Evolutionary conservation across 495 filamentous ascomycete genomes (phyloP).

Genomic region (Talaromyces stipitatus): DNA sequence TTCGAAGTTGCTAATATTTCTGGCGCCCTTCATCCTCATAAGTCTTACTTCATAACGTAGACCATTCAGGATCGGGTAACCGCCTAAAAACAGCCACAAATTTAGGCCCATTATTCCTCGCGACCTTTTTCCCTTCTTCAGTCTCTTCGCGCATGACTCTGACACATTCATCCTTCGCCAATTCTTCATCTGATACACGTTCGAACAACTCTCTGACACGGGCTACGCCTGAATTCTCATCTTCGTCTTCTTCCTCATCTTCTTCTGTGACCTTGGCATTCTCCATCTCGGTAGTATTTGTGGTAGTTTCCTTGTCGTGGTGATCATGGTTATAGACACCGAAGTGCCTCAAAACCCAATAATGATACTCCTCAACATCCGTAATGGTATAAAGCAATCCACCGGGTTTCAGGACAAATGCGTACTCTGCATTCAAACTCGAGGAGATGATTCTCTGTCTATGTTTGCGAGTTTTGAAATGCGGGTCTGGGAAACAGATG

Average conservation of each 20-base stretch:
- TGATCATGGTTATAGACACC: constrained; percentile 34
- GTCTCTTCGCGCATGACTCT: constrained; percentile 77
- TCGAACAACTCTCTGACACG: constrained; percentile 50
- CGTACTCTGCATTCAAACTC: constrained; percentile 85
- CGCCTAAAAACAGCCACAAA: constrained; percentile 81
- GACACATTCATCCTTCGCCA: constrained; percentile 69
- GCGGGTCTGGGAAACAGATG: constrained; percentile 96
- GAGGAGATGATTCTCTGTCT: constrained; percentile 91
- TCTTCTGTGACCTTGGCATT: constrained; percentile 8
- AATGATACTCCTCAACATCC: constrained; percentile 88
- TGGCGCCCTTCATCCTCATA: neutral
- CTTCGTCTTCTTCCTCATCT: constrained; percentile 15
- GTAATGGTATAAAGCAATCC: constrained; percentile 93
- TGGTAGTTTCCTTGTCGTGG: constrained; percentile 15
- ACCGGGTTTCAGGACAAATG: constrained; percentile 74
- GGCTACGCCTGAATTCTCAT: constrained; percentile 18
- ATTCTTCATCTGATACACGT: constrained; percentile 50
- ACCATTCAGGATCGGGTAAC: constrained; percentile 71
- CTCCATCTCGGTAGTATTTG: constrained; percentile 1
- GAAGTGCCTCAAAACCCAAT: constrained; percentile 88
- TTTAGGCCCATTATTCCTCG: constrained; percentile 80
- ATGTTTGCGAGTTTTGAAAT: constrained; percentile 96
- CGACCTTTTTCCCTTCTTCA: constrained; percentile 96
- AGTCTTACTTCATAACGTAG: neutral
- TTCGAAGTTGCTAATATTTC: neutral